phyloP scores from a whole-genome alignment of 345 rosid genomes.

The Ceriops decandra region DNA sequence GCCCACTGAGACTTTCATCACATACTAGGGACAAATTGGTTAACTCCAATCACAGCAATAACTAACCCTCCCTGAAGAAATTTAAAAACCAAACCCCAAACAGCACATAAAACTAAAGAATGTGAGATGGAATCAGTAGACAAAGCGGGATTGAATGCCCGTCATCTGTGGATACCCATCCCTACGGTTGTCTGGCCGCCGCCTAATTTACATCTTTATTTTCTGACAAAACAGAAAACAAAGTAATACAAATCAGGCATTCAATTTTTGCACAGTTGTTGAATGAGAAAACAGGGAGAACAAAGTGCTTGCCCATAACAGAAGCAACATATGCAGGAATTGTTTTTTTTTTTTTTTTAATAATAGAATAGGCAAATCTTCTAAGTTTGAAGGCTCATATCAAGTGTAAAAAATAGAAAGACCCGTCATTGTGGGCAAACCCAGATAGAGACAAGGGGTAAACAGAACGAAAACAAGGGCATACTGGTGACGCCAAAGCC shows the following conservation, averaged over 20 bases:
- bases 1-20: no score
- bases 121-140: conserved; percentile 61
- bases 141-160: conserved; percentile 31
- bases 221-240: conserved; percentile 8
- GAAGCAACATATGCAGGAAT: conserved; percentile 26
- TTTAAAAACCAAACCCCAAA: no score
- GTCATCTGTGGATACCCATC: conserved; percentile 55
- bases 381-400: conserved; percentile 39
- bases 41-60: no score
- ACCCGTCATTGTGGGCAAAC: conserved; percentile 34
- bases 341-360: no score
- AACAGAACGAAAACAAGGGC: not conserved
- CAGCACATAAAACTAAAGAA: conserved; percentile 2
- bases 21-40: no score
- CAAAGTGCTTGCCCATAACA: conserved; percentile 15
- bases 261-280: conserved; percentile 38
- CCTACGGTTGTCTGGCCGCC: conserved; percentile 71
- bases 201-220: conserved; percentile 23
- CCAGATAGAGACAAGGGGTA: conserved; percentile 16
- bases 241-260: conserved; percentile 22
- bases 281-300: conserved; percentile 17
- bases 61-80: no score
- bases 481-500: conserved; percentile 27
- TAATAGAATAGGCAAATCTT: not conserved
- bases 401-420: conserved; percentile 41